These are phyloP conservation scores for Beauveria medogensis DNA, from an alignment of 2,329 filamentous ascomycete genomes.

Conservation along the genomic window DNA sequence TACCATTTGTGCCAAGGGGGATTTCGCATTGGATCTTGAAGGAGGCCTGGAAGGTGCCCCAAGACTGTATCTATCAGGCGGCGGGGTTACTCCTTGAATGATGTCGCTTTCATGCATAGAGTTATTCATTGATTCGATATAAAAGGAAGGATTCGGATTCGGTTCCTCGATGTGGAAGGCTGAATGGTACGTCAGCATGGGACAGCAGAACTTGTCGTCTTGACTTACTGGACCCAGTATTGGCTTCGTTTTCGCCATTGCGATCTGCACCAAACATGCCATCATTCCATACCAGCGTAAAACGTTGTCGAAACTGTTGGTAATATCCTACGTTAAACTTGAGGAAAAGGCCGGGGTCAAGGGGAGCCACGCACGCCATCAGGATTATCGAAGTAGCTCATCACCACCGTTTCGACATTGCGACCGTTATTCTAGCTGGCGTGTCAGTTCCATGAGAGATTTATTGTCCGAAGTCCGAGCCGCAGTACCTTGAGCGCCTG, in stretches of 20 bases:
- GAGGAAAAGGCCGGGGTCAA: not conserved
- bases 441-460: not conserved
- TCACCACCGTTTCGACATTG: slow-evolving; percentile 39
- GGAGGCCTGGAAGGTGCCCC: slow-evolving; percentile 53
- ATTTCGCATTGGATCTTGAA: slow-evolving; percentile 49
- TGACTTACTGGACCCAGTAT: slow-evolving; percentile 36
- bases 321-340: not conserved
- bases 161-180: slow-evolving; percentile 50
- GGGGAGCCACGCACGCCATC: slow-evolving; percentile 21
- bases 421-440: slow-evolving; percentile 31
- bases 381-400: slow-evolving; percentile 44
- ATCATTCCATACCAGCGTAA: slow-evolving; percentile 46
- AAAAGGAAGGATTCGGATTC: slow-evolving; percentile 27
- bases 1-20: slow-evolving; percentile 45
- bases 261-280: slow-evolving; percentile 42
- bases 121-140: not conserved
- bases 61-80: slow-evolving; percentile 31
- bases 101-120: slow-evolving; percentile 17
- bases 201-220: not conserved
- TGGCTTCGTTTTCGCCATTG: slow-evolving; percentile 37
- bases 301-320: slow-evolving; percentile 38
- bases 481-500: slow-evolving; percentile 33
- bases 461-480: no score
- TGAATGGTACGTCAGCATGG: slow-evolving; percentile 16
- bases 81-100: slow-evolving; percentile 36